Conservation (phyloP, 257 asterid species). For the Primulina huaijiensis region DNA sequence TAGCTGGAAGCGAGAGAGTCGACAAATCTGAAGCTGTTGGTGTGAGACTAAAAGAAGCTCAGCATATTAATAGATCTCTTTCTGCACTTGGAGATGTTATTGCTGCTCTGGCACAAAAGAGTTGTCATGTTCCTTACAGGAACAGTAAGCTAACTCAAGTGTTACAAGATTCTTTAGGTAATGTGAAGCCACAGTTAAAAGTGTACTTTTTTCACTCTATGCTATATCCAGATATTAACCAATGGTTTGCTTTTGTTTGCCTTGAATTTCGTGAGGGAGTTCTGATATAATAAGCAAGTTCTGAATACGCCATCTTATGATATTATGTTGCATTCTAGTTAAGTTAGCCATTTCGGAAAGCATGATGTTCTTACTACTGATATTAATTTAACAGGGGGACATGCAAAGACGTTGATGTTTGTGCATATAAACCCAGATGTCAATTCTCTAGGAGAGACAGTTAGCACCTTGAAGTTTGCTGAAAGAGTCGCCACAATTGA, state of each 20-base stretch:
- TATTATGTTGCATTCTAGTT: no score
- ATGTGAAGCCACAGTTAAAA: not conserved
- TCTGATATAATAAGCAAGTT: no score
- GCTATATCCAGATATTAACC: no score
- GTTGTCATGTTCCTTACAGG: slow-evolving; percentile 79
- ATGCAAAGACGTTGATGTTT: slow-evolving; percentile 83
- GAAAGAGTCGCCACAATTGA: slow-evolving; percentile 86
- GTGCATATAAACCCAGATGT: slow-evolving; percentile 85
- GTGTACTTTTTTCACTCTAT: no score
- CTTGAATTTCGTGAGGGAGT: not conserved
- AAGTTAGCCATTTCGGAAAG: not conserved
- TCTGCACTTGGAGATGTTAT: slow-evolving; percentile 95
- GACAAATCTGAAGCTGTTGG: slow-evolving; percentile 92
- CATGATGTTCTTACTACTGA: not conserved
- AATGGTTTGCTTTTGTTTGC: not conserved
- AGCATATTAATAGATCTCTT: slow-evolving; percentile 79
- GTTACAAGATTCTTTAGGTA: slow-evolving; percentile 88
- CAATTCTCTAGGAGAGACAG: slow-evolving; percentile 76
- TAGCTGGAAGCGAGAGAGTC: slow-evolving; percentile 93
- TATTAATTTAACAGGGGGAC: slow-evolving; percentile 44
- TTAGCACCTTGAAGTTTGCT: slow-evolving; percentile 85
- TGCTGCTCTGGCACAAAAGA: slow-evolving; percentile 88
- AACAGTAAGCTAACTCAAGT: slow-evolving; percentile 97
- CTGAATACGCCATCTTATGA: no score
- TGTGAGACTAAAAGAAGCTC: slow-evolving; percentile 92